These are phyloP conservation scores for Suillus hirtellus DNA, from an alignment of 768 basidiomycete species.

Conservation along the genomic window DNA sequence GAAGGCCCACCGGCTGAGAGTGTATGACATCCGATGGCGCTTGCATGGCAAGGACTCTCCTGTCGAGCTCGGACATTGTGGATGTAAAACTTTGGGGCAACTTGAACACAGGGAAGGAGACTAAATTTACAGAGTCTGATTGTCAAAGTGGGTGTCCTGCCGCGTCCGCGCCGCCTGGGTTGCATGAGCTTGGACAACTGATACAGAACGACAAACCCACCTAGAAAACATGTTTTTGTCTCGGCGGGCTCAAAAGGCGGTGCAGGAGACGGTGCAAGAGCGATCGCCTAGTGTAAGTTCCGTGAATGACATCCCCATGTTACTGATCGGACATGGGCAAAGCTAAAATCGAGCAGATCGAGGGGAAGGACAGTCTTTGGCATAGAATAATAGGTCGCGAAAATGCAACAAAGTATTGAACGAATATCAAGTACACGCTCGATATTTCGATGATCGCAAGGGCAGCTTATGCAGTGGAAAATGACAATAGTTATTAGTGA, in stretches of 20 bases:
- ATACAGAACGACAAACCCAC: background rate
- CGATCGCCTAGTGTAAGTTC: slow-evolving; percentile 23
- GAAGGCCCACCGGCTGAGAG: background rate
- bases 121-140: background rate
- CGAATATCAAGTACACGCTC: background rate
- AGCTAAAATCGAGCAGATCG: background rate
- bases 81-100: background rate
- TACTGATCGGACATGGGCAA: slow-evolving; percentile 8
- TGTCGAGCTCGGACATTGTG: slow-evolving; percentile 8
- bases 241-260: background rate
- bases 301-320: slow-evolving; percentile 16
- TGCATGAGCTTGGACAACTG: slow-evolving; percentile 1
- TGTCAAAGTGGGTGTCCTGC: background rate
- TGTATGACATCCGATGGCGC: background rate
- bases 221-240: background rate
- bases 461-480: background rate
- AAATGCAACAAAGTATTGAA: background rate
- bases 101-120: background rate
- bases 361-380: background rate
- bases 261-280: slow-evolving; percentile 10
- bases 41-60: background rate
- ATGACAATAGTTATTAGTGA: no score
- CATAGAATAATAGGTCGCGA: background rate
- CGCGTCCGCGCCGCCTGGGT: slow-evolving; percentile 6
- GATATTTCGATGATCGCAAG: background rate